A percentile compares a stretch with the other conserved stretches of the same genome.
Conservation (phyloP, 352 stramenopile genomes). For the Pythium chondricola region DNA sequence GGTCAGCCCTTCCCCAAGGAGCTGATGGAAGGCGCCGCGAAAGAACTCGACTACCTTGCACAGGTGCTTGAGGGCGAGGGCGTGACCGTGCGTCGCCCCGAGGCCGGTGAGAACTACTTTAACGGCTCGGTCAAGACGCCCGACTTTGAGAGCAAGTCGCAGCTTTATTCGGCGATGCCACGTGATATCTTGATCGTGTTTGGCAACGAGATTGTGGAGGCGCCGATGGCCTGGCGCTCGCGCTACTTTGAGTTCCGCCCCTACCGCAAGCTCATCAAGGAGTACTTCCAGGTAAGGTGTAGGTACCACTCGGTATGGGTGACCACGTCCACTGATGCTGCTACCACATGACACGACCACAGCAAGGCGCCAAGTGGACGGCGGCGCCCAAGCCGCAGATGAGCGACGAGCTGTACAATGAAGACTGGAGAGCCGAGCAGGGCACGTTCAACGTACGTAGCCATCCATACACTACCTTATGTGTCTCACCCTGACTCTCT, state of each 20-base stretch:
- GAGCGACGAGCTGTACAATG: constrained; percentile 87
- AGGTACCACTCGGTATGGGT: neutral
- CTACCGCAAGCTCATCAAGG: constrained; percentile 85
- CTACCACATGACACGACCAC: neutral
- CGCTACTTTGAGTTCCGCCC: constrained; percentile 89
- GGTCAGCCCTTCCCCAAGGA: constrained; percentile 74
- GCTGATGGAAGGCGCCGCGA: constrained; percentile 62
- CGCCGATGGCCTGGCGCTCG: constrained; percentile 87
- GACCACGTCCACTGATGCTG: neutral
- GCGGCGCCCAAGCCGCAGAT: constrained; percentile 86
- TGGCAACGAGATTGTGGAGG: constrained; percentile 87
- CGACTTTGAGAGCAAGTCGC: constrained; percentile 78
- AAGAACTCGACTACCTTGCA: constrained; percentile 84
- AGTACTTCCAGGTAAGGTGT: constrained; percentile 72
- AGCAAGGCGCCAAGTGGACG: constrained; percentile 84
- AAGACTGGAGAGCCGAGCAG: constrained; percentile 74
- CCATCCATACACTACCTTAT: neutral
- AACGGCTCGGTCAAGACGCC: constrained; percentile 70
- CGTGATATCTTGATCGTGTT: constrained; percentile 87
- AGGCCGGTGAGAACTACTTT: constrained; percentile 63
- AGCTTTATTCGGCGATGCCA: constrained; percentile 87
- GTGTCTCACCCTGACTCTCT: neutral
- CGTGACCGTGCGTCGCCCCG: constrained; percentile 76
- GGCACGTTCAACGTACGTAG: constrained; percentile 66
- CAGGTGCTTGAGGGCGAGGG: constrained; percentile 80